These are phyloP conservation scores for Leccinum barrowsii DNA, from an alignment of 768 basidiomycete species.

Conservation along the genomic window DNA sequence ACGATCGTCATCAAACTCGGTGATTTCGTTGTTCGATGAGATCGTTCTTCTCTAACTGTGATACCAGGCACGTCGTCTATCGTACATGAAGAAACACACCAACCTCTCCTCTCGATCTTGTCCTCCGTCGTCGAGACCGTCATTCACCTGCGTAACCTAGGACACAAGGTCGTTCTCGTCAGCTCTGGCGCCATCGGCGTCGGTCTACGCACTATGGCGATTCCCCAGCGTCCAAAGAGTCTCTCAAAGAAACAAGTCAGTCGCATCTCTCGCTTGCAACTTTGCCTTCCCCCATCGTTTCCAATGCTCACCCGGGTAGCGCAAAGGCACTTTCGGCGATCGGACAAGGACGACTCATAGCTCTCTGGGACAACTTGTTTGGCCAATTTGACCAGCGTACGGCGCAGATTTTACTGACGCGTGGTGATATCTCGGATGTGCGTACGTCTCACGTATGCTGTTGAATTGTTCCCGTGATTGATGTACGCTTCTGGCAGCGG, in stretches of 20 bases:
- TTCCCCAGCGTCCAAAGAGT: constrained; percentile 75
- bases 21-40: constrained; percentile 29
- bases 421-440: constrained; percentile 97
- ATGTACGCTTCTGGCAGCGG: constrained; percentile 47
- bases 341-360: constrained; percentile 94
- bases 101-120: constrained; percentile 86
- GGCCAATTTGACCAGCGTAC: constrained; percentile 92
- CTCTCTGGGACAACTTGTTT: constrained; percentile 96
- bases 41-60: constrained; percentile 7
- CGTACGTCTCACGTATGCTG: constrained; percentile 13
- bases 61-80: constrained; percentile 85
- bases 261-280: not conserved
- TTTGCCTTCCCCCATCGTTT: not conserved
- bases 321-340: constrained; percentile 90
- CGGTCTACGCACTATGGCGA: constrained; percentile 86
- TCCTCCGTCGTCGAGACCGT: constrained; percentile 93
- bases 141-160: constrained; percentile 65
- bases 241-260: constrained; percentile 88
- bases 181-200: constrained; percentile 98
- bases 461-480: not conserved
- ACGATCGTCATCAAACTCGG: constrained; percentile 89
- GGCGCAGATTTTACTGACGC: constrained; percentile 89
- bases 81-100: constrained; percentile 89
- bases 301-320: constrained; percentile 20
- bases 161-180: constrained; percentile 93